phyloP scores from a whole-genome alignment of 371 early-diverging fungal species.

The Dinochytrium kinnereticum region DNA sequence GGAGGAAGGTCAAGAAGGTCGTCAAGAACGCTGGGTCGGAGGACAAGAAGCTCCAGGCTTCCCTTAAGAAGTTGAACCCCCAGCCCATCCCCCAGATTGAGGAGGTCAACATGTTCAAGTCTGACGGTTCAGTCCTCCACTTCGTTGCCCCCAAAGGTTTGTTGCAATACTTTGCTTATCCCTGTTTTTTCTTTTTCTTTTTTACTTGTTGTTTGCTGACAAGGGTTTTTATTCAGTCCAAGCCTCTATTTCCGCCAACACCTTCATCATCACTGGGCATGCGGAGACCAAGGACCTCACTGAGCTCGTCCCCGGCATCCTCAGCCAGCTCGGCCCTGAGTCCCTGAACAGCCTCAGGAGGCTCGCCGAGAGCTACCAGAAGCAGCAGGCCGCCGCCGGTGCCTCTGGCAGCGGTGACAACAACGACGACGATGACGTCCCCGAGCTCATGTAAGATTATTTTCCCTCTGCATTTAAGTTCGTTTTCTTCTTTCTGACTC shows the following conservation, averaged over 20 bases:
- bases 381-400: conserved; percentile 53
- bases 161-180: conserved; percentile 3
- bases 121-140: conserved; percentile 93
- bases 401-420: conserved; percentile 47
- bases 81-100: conserved; percentile 88
- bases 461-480: not conserved
- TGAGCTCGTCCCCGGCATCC: conserved; percentile 91
- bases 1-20: conserved; percentile 91
- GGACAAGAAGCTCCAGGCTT: conserved; percentile 88
- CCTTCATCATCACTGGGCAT: conserved; percentile 89
- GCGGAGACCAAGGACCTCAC: conserved; percentile 89
- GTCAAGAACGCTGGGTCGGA: conserved; percentile 72
- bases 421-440: conserved; percentile 53
- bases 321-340: conserved; percentile 95
- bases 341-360: conserved; percentile 87
- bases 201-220: conserved; percentile 11
- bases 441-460: conserved; percentile 48
- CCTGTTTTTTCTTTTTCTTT: not conserved
- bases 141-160: conserved; percentile 89
- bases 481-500: not conserved
- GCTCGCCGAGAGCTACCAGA: conserved; percentile 85
- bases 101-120: conserved; percentile 98
- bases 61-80: conserved; percentile 86
- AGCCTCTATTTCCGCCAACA: conserved; percentile 86
- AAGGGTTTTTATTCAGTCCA: conserved; percentile 73